These are phyloP conservation scores for Starmerella lactis-condensi DNA, from an alignment of 805 yeast species.

Conservation along the genomic window DNA sequence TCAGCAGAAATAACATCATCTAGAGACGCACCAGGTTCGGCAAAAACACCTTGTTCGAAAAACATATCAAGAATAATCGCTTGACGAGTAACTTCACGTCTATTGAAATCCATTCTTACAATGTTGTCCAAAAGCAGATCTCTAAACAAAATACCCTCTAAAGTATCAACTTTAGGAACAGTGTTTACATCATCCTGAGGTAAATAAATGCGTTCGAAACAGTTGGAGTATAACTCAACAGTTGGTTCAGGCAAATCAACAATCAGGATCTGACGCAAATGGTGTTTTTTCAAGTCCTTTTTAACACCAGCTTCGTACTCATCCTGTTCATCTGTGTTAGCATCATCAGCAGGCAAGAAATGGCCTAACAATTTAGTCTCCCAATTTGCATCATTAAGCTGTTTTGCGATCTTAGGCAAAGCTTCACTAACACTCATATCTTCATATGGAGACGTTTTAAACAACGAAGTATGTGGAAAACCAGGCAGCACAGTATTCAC, in stretches of 20 bases:
- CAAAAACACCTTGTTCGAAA: constrained; percentile 47
- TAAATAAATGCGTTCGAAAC: constrained; percentile 9
- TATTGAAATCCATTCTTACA: constrained; percentile 69
- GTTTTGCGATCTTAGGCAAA: neutral
- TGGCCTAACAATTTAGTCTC: neutral
- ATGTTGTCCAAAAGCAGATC: constrained; percentile 62
- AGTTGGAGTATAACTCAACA: constrained; percentile 3
- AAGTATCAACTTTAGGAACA: constrained; percentile 35
- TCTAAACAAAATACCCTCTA: constrained; percentile 44
- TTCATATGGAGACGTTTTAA: neutral
- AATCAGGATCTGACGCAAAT: no score
- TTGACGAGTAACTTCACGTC: constrained; percentile 71
- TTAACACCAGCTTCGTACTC: constrained; percentile 1
- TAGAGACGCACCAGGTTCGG: constrained; percentile 56
- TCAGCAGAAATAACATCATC: constrained; percentile 29
- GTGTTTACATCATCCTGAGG: constrained; percentile 39
- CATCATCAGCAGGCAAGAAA: constrained; percentile 1
- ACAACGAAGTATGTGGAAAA: neutral
- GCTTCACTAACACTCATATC: no score
- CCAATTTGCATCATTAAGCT: constrained; percentile 1
- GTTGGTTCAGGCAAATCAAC: constrained; percentile 4
- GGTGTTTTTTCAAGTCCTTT: constrained; percentile 18
- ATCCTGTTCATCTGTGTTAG: neutral
- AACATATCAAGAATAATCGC: constrained; percentile 54
- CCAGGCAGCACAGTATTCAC: neutral